Base-by-base conservation (phyloP, 441 rosid species). In the Sinapis alba region DNA sequence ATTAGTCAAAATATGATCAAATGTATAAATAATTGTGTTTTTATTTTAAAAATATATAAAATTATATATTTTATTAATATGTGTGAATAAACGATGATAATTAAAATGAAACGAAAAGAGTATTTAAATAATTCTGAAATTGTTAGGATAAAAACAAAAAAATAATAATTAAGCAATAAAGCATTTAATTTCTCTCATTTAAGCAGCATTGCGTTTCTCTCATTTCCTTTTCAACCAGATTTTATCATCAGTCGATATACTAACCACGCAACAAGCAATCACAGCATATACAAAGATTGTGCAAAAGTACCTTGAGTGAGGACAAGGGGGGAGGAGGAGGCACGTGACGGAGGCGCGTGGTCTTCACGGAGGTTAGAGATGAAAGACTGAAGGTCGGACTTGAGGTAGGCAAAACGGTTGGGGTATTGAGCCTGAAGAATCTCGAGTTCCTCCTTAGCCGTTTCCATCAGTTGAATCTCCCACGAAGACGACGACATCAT, bases 381-480 rank as follows among this genome's bases (percentile, higher is more conserved):
- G 77, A 84, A 82, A 67, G 86, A 76, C 8, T 74, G 43, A 38
- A 84, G 82, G 65, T 84, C 83, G 10, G 69, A 70, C 70, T 84
- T 84, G 13, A 84, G 79, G 83, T 68, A 53, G 0, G 68, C 70
- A 28, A 77, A 83, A 18, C 84, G 83, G 41, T 72, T 50, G 1
- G 88, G 88, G 53, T 84, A 75, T n/a, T 74, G 86, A 6, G 58
- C 27, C 11, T 83, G 82, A 7, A 84, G 86, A 18, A 65, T 60
- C 58, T 83, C 80, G 73, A 84, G 70, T 41, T 84, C 88, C 0
- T 84, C 84, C 38, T 77, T 79, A 23, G 83, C 88, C 0, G 77
- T 83, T 62, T 74, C 86, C 19, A 82, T 28, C 13, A 77, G 27
- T 57, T 56, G 75, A 82, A 82, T 80, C 76, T 80, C 77, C 81